A percentile compares a stretch with the other conserved stretches of the same genome.
Evolutionary conservation across 2,329 filamentous ascomycete species (phyloP).

Genomic region (Ceratocystis variospora): DNA sequence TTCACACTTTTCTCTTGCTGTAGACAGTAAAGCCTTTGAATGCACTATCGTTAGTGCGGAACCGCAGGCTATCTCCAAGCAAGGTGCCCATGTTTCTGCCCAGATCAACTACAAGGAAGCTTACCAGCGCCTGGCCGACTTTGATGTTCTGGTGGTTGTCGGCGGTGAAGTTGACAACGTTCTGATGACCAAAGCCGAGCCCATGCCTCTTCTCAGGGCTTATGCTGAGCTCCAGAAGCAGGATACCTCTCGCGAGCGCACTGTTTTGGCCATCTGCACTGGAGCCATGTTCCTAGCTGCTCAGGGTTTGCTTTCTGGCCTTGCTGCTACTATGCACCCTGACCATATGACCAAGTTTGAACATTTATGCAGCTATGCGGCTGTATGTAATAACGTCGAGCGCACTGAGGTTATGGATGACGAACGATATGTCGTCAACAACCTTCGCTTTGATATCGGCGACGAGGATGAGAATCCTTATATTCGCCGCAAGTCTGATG

Average conservation of each 20-base stretch:
- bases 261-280: conserved; percentile 66
- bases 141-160: conserved; percentile 65
- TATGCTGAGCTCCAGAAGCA: conserved; percentile 69
- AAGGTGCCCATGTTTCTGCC: conserved; percentile 57
- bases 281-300: conserved; percentile 65
- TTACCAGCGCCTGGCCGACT: conserved; percentile 57
- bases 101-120: conserved; percentile 71
- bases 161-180: conserved; percentile 54
- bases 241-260: conserved; percentile 66
- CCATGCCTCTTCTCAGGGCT: conserved; percentile 57
- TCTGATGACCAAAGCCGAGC: conserved; percentile 54
- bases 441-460: conserved; percentile 72
- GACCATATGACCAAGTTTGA: conserved; percentile 70
- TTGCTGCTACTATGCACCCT: conserved; percentile 70
- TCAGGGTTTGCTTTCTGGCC: conserved; percentile 61
- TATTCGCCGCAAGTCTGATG: conserved; percentile 59
- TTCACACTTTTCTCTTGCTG: not conserved
- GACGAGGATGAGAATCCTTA: conserved; percentile 75
- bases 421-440: conserved; percentile 76
- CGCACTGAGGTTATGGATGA: conserved; percentile 74
- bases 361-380: conserved; percentile 62
- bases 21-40: conserved; percentile 45
- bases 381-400: conserved; percentile 55
- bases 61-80: conserved; percentile 40
- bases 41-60: conserved; percentile 42